Evolutionary conservation across 306 rosid genomes (phyloP).

Genomic region (Lotus japonicus): DNA sequence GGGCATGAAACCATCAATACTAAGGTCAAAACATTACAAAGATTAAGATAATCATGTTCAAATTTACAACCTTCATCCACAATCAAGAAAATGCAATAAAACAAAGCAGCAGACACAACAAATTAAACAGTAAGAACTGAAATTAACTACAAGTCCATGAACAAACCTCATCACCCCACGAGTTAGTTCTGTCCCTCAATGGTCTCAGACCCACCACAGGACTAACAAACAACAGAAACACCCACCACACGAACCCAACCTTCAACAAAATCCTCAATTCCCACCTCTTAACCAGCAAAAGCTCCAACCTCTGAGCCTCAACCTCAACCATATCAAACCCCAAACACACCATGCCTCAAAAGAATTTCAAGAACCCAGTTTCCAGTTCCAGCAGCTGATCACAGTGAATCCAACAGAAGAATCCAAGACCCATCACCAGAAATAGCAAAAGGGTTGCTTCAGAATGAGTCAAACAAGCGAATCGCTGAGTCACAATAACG

Average conservation of each 20-base stretch:
- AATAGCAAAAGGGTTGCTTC: slow-evolving; percentile 63
- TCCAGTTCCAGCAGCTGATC: slow-evolving; percentile 25
- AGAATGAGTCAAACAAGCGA: slow-evolving; percentile 56
- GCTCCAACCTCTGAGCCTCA: slow-evolving; percentile 28
- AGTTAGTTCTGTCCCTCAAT: slow-evolving; percentile 71
- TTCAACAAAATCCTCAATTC: slow-evolving; percentile 29
- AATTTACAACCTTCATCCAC: too few relatives aligned
- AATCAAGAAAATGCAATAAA: not conserved
- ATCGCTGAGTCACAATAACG: slow-evolving; percentile 39
- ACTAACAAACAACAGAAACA: slow-evolving; percentile 38
- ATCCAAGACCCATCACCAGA: slow-evolving; percentile 41
- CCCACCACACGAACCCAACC: not conserved
- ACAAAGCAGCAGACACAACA: too few relatives aligned
- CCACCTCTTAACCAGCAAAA: slow-evolving; percentile 27
- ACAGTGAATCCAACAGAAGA: slow-evolving; percentile 22
- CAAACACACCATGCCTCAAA: slow-evolving; percentile 25
- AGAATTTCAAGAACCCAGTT: slow-evolving; percentile 24
- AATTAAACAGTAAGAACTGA: not conserved
- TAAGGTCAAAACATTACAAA: not conserved
- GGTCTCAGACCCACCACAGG: slow-evolving; percentile 82
- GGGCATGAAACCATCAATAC: not conserved
- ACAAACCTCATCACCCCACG: slow-evolving; percentile 98
- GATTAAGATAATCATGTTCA: not conserved
- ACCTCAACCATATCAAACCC: slow-evolving; percentile 50
- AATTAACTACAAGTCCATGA: not conserved